These are phyloP conservation scores for Trifolium subterraneum DNA, from an alignment of 306 rosid species.

Conservation along the genomic window DNA sequence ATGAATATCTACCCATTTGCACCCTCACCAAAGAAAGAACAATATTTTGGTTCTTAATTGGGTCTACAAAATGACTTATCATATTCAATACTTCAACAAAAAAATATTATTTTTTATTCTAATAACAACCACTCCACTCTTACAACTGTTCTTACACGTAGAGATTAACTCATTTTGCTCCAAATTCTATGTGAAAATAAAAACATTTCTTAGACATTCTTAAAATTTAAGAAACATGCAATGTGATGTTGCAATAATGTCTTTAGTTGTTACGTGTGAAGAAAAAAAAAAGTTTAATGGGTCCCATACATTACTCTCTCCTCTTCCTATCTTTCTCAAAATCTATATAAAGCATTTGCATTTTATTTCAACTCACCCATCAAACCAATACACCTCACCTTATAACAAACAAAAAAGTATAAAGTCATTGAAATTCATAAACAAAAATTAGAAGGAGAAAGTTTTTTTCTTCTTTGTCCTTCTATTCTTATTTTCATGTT, in stretches of 20 bases:
- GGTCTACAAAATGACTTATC: background rate
- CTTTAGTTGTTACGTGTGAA: constrained; percentile 36
- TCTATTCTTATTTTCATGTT: no score
- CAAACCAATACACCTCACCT: constrained; percentile 38
- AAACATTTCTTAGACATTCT: constrained; percentile 1
- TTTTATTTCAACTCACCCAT: constrained; percentile 40
- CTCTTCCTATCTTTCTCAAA: constrained; percentile 40
- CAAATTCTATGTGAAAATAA: background rate
- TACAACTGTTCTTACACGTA: background rate
- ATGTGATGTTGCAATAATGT: background rate
- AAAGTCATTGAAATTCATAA: constrained; percentile 25
- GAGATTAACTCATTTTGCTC: background rate
- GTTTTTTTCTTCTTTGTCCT: background rate
- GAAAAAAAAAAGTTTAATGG: constrained; percentile 32
- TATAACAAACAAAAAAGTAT: constrained; percentile 2
- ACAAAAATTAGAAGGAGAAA: background rate
- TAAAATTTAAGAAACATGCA: constrained; percentile 1
- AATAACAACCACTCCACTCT: background rate
- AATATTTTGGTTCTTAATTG: background rate
- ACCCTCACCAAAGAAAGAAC: background rate
- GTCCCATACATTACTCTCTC: constrained; percentile 30
- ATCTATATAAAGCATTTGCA: constrained; percentile 47
- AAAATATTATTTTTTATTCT: background rate
- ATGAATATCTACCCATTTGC: background rate
- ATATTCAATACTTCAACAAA: background rate